phyloP scores from a whole-genome alignment of 106 monocot species.

The Xerophyta viscosa region DNA sequence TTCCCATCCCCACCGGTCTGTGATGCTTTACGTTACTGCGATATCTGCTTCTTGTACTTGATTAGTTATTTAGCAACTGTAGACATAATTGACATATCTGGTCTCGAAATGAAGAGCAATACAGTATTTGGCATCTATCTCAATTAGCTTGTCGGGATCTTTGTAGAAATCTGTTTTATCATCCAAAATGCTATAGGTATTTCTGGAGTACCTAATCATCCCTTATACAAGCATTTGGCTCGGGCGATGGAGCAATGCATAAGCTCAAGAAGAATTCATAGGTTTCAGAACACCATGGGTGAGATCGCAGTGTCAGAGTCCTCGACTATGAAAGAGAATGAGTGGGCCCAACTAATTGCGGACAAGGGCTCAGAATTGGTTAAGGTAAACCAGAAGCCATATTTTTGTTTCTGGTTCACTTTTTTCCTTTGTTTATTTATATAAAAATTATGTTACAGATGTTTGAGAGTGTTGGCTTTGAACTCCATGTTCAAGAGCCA shows the following conservation, averaged over 20 bases:
- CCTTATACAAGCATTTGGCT: slow-evolving; percentile 66
- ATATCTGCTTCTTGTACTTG: too few species aligned
- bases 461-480: slow-evolving; percentile 11
- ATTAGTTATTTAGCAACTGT: too few species aligned
- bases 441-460: slow-evolving; percentile 17
- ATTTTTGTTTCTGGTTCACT: background rate
- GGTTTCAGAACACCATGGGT: slow-evolving; percentile 3
- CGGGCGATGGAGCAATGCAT: slow-evolving; percentile 29
- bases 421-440: background rate
- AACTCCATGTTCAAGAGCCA: slow-evolving; percentile 78
- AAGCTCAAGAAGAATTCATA: slow-evolving; percentile 10
- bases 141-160: too few species aligned
- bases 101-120: too few species aligned
- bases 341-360: slow-evolving; percentile 42
- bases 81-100: too few species aligned
- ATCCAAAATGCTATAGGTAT: background rate
- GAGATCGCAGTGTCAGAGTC: slow-evolving; percentile 20
- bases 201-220: slow-evolving; percentile 48
- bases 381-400: slow-evolving; percentile 21
- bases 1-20: background rate
- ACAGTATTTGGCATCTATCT: too few species aligned
- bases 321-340: slow-evolving; percentile 16
- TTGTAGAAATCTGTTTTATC: background rate
- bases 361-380: slow-evolving; percentile 37
- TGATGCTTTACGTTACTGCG: too few species aligned